Conservation (phyloP, 2,329 filamentous ascomycete genomes). For the Penicillium frequentans region DNA sequence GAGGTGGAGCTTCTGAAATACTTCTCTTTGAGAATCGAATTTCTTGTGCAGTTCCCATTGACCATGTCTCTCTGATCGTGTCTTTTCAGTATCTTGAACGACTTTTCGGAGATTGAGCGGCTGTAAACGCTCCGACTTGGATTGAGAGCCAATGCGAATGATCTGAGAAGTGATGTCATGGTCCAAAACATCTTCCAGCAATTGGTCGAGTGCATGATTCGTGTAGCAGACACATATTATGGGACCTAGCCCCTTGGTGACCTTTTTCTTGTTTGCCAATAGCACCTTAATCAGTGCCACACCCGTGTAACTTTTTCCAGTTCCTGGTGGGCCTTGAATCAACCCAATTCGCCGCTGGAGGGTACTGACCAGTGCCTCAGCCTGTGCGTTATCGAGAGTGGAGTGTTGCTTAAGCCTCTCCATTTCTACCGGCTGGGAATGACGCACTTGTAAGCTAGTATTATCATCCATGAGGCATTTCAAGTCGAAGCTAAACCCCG, state of each 20-base stretch:
- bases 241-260: slow-evolving; percentile 38
- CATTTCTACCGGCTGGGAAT: slow-evolving; percentile 14
- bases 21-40: slow-evolving; percentile 12
- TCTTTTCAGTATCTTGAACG: slow-evolving; percentile 35
- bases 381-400: slow-evolving; percentile 22
- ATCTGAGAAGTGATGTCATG: slow-evolving; percentile 42
- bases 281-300: slow-evolving; percentile 30
- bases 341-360: slow-evolving; percentile 20
- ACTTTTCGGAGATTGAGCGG: slow-evolving; percentile 50
- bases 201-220: slow-evolving; percentile 57
- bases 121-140: slow-evolving; percentile 55
- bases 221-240: slow-evolving; percentile 53
- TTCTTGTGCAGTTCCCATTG: slow-evolving; percentile 9
- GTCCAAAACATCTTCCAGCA: slow-evolving; percentile 59
- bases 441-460: slow-evolving; percentile 1
- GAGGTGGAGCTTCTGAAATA: slow-evolving; percentile 11
- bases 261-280: slow-evolving; percentile 25
- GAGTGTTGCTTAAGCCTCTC: slow-evolving; percentile 17
- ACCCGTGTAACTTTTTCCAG: slow-evolving; percentile 29
- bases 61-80: slow-evolving; percentile 27
- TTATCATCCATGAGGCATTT: slow-evolving; percentile 23
- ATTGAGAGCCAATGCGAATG: slow-evolving; percentile 62
- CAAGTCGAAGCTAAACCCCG: slow-evolving; percentile 51
- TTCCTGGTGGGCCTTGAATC: slow-evolving; percentile 32
- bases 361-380: slow-evolving; percentile 16